Conservation (phyloP, 1,284 basidiomycete species). For the Trametes hirsuta region DNA sequence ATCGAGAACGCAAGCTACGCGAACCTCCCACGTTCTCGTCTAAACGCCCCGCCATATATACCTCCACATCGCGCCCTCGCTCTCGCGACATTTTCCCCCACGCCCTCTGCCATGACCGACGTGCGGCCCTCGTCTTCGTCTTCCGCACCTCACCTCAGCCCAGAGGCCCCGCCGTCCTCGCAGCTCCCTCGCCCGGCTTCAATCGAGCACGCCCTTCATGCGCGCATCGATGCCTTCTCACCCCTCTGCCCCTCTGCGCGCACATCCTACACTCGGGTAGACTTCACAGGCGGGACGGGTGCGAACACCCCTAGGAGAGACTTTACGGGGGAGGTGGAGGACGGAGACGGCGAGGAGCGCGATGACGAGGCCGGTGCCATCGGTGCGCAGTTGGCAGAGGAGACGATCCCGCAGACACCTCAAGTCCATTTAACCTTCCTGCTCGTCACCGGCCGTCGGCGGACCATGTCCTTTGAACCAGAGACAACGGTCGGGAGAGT, state of each 20-base stretch:
- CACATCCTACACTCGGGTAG: slow-evolving; percentile 43
- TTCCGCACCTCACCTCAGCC: slow-evolving; percentile 1
- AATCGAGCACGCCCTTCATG: slow-evolving; percentile 21
- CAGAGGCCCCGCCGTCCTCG: background rate
- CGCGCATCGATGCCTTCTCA: slow-evolving; percentile 30
- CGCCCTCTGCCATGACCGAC: slow-evolving; percentile 16
- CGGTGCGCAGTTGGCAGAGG: slow-evolving; percentile 12
- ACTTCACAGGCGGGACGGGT: slow-evolving; percentile 29
- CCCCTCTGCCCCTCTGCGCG: slow-evolving; percentile 39
- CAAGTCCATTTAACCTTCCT: slow-evolving; percentile 77
- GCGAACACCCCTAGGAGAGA: slow-evolving; percentile 21
- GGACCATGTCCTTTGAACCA: slow-evolving; percentile 80
- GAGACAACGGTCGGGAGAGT: slow-evolving; percentile 78
- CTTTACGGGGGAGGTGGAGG: slow-evolving; percentile 20
- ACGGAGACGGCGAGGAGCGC: slow-evolving; percentile 23
- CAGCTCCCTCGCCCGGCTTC: slow-evolving; percentile 13
- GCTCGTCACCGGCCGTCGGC: slow-evolving; percentile 71
- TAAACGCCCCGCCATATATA: slow-evolving; percentile 23
- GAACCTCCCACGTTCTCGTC: slow-evolving; percentile 26
- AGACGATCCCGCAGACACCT: slow-evolving; percentile 55
- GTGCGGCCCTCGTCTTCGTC: slow-evolving; percentile 13
- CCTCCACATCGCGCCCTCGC: background rate
- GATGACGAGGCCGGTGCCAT: slow-evolving; percentile 16
- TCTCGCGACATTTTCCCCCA: background rate
- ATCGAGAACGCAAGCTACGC: slow-evolving; percentile 22